Base-by-base conservation (phyloP, 1,139 yeast species). In the Meyerozyma guilliermondii region DNA sequence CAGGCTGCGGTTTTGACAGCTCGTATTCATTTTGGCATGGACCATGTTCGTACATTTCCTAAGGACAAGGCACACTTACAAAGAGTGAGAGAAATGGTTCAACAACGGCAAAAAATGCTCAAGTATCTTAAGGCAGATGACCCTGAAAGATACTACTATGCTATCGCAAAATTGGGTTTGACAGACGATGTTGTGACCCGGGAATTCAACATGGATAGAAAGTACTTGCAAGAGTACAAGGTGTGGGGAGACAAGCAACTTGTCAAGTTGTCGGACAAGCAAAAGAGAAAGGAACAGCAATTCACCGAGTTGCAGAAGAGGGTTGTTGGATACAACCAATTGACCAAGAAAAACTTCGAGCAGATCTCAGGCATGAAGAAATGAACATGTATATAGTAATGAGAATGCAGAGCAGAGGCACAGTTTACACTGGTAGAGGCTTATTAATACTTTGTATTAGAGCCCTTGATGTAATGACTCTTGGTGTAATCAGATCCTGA, bases 1-100 rank as follows among this genome's bases (percentile, higher is more conserved):
- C 97, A 91, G 63, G 96, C 98, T 1, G 98, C 97, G 2, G 77
- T 87, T 26, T 68, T 83, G 66, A 88, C 98, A 1, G 83, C 87
- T 43, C 80, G 80, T 55, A 87, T 92, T 51, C 88, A 85, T 50
- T 83, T 79, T 52, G 72, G 87, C 45, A 87, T 87, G 71, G 76
- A 78, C 38, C 97, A 91, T 58, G 75, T 87, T 45, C 81, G 81
- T 58, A 73, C 76, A 43, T 74, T 82, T 59, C 83, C 81, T 53
- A 86, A 88, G 59, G 98, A 92, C 64, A 72, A 78, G 54, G 71
- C 72, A 38, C 82, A 83, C 51, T 80, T 82, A 44, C 82, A 92
- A 58, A 64, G 69, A 33, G 80, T 88, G 36, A 81, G 96, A 62
- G 83, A 84, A 69, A 62, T 86, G 58, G 96, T 91, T 14, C 98